A percentile compares a stretch with the other conserved stretches of the same genome.
Evolutionary conservation across 2,329 filamentous ascomycete genomes (phyloP).

Genomic region (Neofusicoccum ribis): DNA sequence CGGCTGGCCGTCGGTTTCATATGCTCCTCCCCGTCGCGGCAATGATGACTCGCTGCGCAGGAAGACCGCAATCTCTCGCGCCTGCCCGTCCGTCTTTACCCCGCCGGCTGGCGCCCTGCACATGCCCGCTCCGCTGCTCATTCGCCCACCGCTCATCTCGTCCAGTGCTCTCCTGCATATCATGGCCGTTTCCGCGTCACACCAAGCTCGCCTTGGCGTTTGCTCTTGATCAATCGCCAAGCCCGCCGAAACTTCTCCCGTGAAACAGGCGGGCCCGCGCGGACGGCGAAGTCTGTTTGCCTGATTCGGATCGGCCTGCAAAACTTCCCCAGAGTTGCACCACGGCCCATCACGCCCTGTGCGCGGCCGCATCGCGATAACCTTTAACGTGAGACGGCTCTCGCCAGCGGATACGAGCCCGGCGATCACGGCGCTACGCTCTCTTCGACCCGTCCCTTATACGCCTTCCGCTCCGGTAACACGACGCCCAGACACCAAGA

Average conservation of each 20-base stretch:
- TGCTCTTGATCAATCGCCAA: neutral
- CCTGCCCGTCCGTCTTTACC: neutral
- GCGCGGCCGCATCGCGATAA: neutral
- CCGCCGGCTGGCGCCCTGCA: neutral
- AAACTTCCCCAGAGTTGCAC: neutral
- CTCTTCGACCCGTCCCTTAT: neutral
- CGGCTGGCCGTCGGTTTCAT: neutral
- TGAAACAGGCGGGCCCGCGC: neutral
- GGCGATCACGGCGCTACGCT: constrained; percentile 4
- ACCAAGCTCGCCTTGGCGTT: constrained; percentile 8
- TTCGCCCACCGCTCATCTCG: neutral
- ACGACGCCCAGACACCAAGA: too few species aligned
- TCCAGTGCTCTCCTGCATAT: neutral
- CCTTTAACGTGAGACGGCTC: neutral
- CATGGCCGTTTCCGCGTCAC: constrained; percentile 5
- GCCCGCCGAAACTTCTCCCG: neutral
- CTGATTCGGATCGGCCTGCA: neutral
- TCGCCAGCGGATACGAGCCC: neutral
- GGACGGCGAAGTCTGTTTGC: neutral
- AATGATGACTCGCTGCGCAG: neutral
- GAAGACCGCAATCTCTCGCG: neutral
- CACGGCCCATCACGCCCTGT: neutral
- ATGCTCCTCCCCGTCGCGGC: constrained; percentile 1
- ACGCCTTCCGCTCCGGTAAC: neutral
- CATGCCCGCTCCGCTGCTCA: neutral